Evolutionary conservation across 2,329 filamentous ascomycete genomes (phyloP).

Genomic region (Elsinoe arachidis): DNA sequence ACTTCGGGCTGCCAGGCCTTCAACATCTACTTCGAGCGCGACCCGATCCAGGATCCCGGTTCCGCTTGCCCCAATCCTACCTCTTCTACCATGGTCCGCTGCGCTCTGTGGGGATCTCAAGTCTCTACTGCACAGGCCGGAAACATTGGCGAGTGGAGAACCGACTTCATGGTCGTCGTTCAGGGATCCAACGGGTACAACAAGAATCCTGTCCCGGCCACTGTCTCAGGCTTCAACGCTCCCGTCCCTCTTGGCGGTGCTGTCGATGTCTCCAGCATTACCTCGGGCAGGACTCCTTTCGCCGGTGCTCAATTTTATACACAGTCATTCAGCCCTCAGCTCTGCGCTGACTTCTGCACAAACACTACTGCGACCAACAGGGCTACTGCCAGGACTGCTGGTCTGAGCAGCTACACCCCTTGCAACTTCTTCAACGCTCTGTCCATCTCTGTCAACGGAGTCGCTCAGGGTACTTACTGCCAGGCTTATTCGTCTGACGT

Average conservation of each 20-base stretch:
- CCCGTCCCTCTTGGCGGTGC: slow-evolving; percentile 14
- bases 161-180: slow-evolving; percentile 25
- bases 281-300: slow-evolving; percentile 1
- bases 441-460: slow-evolving; percentile 27
- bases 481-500: slow-evolving; percentile 23
- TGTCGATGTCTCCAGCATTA: slow-evolving; percentile 4
- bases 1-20: slow-evolving; percentile 17
- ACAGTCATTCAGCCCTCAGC: neutral
- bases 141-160: slow-evolving; percentile 23
- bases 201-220: slow-evolving; percentile 12
- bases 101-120: slow-evolving; percentile 13
- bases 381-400: slow-evolving; percentile 4
- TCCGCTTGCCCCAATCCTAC: slow-evolving; percentile 14
- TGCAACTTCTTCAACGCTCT: slow-evolving; percentile 28
- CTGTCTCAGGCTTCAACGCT: slow-evolving; percentile 14
- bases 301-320: slow-evolving; percentile 11
- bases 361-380: slow-evolving; percentile 5
- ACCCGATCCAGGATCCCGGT: slow-evolving; percentile 17
- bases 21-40: slow-evolving; percentile 19
- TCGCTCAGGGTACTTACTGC: slow-evolving; percentile 28
- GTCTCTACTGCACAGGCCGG: slow-evolving; percentile 17
- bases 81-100: slow-evolving; percentile 9
- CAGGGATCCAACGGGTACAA: slow-evolving; percentile 18
- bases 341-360: slow-evolving; percentile 13
- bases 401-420: slow-evolving; percentile 1